Conservation (phyloP, 768 basidiomycete genomes). For the Neoboletus brunneissimus region DNA sequence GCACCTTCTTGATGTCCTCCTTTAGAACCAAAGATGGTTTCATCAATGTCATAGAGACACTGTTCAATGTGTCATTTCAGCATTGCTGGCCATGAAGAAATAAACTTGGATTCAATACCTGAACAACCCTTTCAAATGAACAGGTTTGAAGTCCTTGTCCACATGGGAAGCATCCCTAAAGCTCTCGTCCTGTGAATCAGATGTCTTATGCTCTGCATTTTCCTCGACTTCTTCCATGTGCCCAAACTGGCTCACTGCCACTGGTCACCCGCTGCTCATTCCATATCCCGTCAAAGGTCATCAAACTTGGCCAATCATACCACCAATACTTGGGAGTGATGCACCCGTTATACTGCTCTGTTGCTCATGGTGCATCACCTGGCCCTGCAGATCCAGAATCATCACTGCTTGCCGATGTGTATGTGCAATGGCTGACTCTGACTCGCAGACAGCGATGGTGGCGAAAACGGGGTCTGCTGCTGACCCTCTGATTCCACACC, state of each 20-base stretch:
- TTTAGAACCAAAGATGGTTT: constrained; percentile 80
- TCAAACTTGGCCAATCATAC: constrained; percentile 64
- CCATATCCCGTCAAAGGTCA: constrained; percentile 69
- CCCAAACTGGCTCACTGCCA: constrained; percentile 47
- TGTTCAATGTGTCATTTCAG: constrained; percentile 27
- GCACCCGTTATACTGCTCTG: constrained; percentile 75
- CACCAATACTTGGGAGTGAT: constrained; percentile 43
- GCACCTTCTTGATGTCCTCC: constrained; percentile 77
- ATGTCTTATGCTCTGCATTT: constrained; percentile 40
- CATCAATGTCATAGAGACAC: constrained; percentile 93
- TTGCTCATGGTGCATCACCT: constrained; percentile 64
- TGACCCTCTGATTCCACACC: constrained; percentile 22
- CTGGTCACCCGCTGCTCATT: constrained; percentile 25
- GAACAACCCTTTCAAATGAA: constrained; percentile 95
- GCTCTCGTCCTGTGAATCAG: constrained; percentile 39
- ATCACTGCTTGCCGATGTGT: constrained; percentile 76
- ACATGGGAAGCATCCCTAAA: constrained; percentile 45
- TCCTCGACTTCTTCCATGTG: constrained; percentile 48
- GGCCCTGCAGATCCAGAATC: constrained; percentile 65
- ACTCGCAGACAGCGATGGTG: constrained; percentile 38
- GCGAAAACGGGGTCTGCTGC: constrained; percentile 24
- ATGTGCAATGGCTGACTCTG: constrained; percentile 55
- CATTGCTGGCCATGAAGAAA: background rate
- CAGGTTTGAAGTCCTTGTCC: constrained; percentile 86
- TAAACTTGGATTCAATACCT: constrained; percentile 47